Base-by-base conservation (phyloP, 768 basidiomycete species). In the Panus rudis region DNA sequence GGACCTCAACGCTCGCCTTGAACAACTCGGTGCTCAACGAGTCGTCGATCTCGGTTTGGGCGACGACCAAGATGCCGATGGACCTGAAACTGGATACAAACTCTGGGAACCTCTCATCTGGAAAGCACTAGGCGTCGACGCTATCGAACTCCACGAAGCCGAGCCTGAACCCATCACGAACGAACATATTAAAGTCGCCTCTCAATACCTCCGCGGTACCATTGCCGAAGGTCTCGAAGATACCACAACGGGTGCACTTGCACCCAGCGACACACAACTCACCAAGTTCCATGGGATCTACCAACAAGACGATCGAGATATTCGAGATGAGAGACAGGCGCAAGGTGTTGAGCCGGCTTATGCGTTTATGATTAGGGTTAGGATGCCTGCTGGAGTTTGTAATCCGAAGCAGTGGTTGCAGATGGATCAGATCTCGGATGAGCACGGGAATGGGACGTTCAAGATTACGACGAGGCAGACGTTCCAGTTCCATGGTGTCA, bases 401-500 rank as follows among this genome's bases (percentile, higher is more conserved):
- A 74, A 70, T 21, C 84, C 94, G 3, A 67, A 78, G 27, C 96
- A 99, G 66, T 98, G 96, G 96, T 68, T 93, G 39, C 78, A 83
- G 52, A 91, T 99, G 81, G 91, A 97, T 66, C 84, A 84, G 54
- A 97, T 99, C 53, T 79, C 96, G 42, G 96, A 98, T 60, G 89
- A 92, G 62, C 90, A 92, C 62, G 96, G 92, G 5, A 86, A 79
- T 48, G 81, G 86, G 35, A 91, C 93, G 4, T 86, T 98, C 69
- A 99, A 99, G 72, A 82, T 99, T 52, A 99, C 96, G 37, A 99
- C 96, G 25, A 76, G 96, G 49, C 81, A 92, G 62, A 99, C 96
- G 8, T 99, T 98, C 84, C 96, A 99, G 66, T 98, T 96, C 75
- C 96, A 99, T 63, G 96, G 96, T 43, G 89, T 99, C 54, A 91